Conservation (phyloP, 805 yeast genomes). For the Suhomyces faveliae region DNA sequence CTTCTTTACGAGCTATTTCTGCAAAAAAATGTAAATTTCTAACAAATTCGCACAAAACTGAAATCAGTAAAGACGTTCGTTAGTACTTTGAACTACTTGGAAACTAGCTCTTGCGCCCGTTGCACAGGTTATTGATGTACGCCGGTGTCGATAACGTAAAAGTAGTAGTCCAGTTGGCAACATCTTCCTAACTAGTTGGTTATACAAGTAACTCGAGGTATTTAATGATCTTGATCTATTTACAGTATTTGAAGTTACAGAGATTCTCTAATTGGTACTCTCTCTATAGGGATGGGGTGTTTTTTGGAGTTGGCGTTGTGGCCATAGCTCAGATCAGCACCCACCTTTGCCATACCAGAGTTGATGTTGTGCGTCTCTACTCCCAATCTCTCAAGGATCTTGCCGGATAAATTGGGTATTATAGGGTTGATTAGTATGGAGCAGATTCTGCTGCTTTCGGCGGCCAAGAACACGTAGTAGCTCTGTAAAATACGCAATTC, state of each 20-base stretch:
- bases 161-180: no score
- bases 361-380: constrained; percentile 47
- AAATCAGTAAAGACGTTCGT: no score
- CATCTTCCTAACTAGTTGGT: no score
- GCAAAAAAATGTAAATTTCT: no score
- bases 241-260: not conserved
- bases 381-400: constrained; percentile 60
- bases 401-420: constrained; percentile 61
- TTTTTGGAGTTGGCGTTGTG: constrained; percentile 44
- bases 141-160: no score
- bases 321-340: constrained; percentile 65
- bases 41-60: no score
- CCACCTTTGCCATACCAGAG: constrained; percentile 46
- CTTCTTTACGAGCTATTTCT: no score
- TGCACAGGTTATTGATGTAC: no score
- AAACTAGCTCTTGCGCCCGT: no score
- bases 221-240: no score
- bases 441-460: constrained; percentile 67
- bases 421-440: constrained; percentile 71
- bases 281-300: constrained; percentile 51
- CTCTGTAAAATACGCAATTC: constrained; percentile 32
- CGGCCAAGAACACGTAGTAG: constrained; percentile 57
- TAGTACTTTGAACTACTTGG: no score
- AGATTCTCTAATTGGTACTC: constrained; percentile 16
- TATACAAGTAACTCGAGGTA: no score